A percentile compares a stretch with the other conserved stretches of the same genome.
These are phyloP conservation scores for Davidsoniella australis DNA, from an alignment of 2,329 filamentous ascomycete genomes.

Conservation along the genomic window DNA sequence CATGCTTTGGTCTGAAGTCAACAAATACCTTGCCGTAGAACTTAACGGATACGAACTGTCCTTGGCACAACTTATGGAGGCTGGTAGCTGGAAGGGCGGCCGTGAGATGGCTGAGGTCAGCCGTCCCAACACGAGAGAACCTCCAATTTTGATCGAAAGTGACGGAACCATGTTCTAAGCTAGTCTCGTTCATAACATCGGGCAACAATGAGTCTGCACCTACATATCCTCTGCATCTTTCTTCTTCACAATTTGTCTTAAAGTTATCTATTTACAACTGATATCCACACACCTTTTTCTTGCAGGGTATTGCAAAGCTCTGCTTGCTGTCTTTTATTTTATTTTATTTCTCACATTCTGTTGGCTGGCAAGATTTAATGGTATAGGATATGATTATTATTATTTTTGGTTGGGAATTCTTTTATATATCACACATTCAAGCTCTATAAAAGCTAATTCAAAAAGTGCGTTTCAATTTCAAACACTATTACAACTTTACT, in stretches of 20 bases:
- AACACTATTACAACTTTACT: neutral
- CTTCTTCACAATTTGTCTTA: constrained; percentile 1
- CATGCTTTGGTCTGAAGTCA: constrained; percentile 32
- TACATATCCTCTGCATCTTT: neutral
- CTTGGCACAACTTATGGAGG: constrained; percentile 80
- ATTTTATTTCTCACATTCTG: neutral
- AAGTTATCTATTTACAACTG: neutral
- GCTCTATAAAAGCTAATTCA: neutral
- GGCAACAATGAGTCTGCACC: neutral
- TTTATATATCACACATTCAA: neutral
- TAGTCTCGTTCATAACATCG: neutral
- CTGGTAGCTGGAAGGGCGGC: constrained; percentile 96
- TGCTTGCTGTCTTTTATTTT: neutral
- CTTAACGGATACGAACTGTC: constrained; percentile 56
- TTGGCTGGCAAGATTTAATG: neutral
- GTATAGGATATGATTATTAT: neutral
- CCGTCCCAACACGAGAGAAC: constrained; percentile 87
- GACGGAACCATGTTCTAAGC: constrained; percentile 86
- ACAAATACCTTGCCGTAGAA: constrained; percentile 44
- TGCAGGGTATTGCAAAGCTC: neutral
- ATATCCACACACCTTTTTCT: neutral
- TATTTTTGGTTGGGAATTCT: neutral
- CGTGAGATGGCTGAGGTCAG: constrained; percentile 92
- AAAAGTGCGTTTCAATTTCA: neutral
- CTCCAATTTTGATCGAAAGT: constrained; percentile 88